Evolutionary conservation across 306 rosid species (phyloP), one percentile per base, ranked within the genome.

Genomic region (Vachellia pachyceras): DNA sequence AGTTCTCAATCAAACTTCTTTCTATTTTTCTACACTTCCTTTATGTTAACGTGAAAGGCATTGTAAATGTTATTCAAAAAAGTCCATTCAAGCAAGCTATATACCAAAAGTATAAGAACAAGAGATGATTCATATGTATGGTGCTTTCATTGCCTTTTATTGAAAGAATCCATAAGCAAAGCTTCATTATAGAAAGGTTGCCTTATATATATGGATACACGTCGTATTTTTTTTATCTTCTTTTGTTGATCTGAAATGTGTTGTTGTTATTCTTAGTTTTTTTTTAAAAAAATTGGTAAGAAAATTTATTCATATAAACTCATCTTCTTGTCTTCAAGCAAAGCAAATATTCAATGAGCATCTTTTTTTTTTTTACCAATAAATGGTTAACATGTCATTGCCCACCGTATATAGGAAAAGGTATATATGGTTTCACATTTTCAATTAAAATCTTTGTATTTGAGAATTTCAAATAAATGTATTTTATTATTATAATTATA

Each of bases 301-400:
- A 77, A 76, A 80, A 76, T 17, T 8, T 66, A n/a, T 54, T 50
- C 23, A 76, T 71, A 80, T 67, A 6, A 76, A 20, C 72, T 79
- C 74, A 72, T 86, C 75, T 79, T 73, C 15, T 86, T 86, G 89
- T 86, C 86, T 49, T 80, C 47, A 67, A 57, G 75, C 69, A 33
- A 44, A 25, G 7, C 35, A 58, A 15, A 58, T 23, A 10, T 47
- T 17, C 20, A 49, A 14, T 18, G 12, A 58, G 80, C 66, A 72
- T 83, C 70, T 83, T 83, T 44, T 55, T 83, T 83, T 44, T 55
- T n/a, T 77, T 73, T 46, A 44, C 14, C 49, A 29, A 66, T 60
- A 46, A 36, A 60, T 37, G 41, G 35, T 71, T 68, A 36, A 14
- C 58, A 44, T 29, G 33, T 29, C 2, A 29, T 78, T 54, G 45